Base-by-base conservation (phyloP, 1,284 basidiomycete species). In the Marasmius sp. region DNA sequence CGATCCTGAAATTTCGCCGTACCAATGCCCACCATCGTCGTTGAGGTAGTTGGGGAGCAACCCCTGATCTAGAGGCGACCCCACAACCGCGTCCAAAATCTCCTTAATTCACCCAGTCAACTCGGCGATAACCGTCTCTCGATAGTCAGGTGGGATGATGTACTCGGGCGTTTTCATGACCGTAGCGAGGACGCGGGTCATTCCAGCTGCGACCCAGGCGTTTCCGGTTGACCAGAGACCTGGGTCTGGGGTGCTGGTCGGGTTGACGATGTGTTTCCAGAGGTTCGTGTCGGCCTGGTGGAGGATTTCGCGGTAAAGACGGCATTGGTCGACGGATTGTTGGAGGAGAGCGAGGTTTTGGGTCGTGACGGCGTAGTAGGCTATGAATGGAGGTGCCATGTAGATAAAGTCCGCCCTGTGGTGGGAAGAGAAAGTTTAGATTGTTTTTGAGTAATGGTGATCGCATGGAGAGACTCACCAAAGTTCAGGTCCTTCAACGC, bases 371-470 rank as follows among this genome's bases (percentile, higher is more conserved):
- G 81, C 85, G 60, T 83, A 79, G 64, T 82, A 85, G 0, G 85
- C 85, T 2, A 87, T 71, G 71, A 86, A 86, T 0, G 86, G 86
- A 6, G 84, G 84, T 4, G 81, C 85, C 86, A 88, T 88, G 70
- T 82, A 87, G 0, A 86, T 74, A 64, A 73, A 79, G 69, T 88
- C 86, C 20, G 83, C 77, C 86, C 85, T 86, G 14, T 20, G 22
- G n/a, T n/a, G 34, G 11, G 6, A 37, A 11, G 9, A 18, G 33
- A 43, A 45, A 41, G 58, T 22, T 9, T 6, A 49, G 1, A 53
- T 6, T 45, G 43, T 16, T 16, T 9, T 38, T 41, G 18, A 68
- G n/a, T n/a, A n/a, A n/a, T n/a, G n/a, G n/a, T n/a, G n/a, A n/a
- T n/a, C n/a, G n/a, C n/a, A n/a, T n/a, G n/a, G n/a, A n/a, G n/a